Evolutionary conservation across 192 early-diverging fungal genomes (phyloP), one percentile per base, ranked within the genome.

Genomic region (Coemansia sp.): DNA sequence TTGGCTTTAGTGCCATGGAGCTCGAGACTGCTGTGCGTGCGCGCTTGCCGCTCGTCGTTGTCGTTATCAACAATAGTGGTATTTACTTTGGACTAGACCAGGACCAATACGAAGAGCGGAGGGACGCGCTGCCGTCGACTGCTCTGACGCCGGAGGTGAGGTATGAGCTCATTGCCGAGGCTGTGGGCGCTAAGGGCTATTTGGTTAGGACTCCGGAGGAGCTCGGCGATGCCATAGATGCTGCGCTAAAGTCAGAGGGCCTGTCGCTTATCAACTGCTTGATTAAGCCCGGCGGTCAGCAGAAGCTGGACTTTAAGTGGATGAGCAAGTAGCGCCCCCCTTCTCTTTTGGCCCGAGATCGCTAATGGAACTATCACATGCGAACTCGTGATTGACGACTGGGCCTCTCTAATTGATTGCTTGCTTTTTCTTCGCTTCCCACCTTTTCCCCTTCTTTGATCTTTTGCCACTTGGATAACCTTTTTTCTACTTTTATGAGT

Each of bases 1-100:
- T 92, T 83, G 90, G 90, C 10, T 92, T 92, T 63, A 88, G 86
- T 63, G 90, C 88, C 3, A 89, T 91, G 86, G 90, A 92, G 74
- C 68, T 91, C 16, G 90, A 92, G 65, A 91, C 90, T 12, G 89
- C 88, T 5, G 76, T 84, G 20, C 77, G 90, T 47, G 69, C 78
- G 10, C 74, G 79, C 9, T 65, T 91, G 43, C 86, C 89, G n/a
- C 72, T 91, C 11, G 20, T 92, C 3, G 81, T 90, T n/a, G 83
- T 92, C 26, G 86, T 92, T 6, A 89, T 92, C 63, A 92, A 92
- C 73, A 92, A 92, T 68, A 90, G 87, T 34, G 90, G 90, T 13
- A 91, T 92, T 13, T 90, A 90, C 69, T 84, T 85, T 76, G 90
- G 90, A 8, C 62, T 91, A 37, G 85, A 86, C 5, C 8, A 68